Base-by-base conservation (phyloP, 257 asterid genomes). In the Primulina tabacum region DNA sequence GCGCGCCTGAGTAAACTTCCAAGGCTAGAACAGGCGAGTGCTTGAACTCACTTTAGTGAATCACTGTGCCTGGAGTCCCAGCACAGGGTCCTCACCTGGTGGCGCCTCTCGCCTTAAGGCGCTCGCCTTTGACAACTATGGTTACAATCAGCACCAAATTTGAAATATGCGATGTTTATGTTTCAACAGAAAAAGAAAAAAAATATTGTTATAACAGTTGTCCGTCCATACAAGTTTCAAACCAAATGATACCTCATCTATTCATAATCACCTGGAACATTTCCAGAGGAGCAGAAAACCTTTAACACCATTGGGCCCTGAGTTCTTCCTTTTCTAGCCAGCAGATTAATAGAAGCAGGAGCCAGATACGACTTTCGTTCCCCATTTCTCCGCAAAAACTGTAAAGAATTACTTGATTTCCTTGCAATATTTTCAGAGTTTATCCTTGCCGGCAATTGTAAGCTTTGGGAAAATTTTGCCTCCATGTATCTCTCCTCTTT, bases 211-310 rank as follows among this genome's bases (percentile, higher is more conserved):
- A 50, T 56, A 29, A 32, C 43, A 38, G 16, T 35, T 43, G 43
- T 71, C 60, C 58, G 43, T 71, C 60, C 58, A 66, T 59, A 21
- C 30, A 8, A 21, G 65, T 16, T 34, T 53, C 37, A 52, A 52
- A 55, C 5, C 24, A 30, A 65, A 33, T 3, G 58, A 16, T 5
- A 61, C 33, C 64, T 21, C 28, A 16, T n/a, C 20, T 34, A 38
- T 34, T 18, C 18, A 50, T 28, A 71, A 71, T 75, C 78, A 90
- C 98, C 97, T 88, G 78, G 87, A 77, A 73, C 68, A 7, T 79
- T 83, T 72, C 78, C 83, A 33, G 96, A 80, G 79, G 89, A 85
- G 79, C 87, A 78, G 2, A 84, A 85, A 75, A 84, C 88, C 78
- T 81, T 84, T 17, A 85, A 66, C 21, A 69, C 65, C n/a, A 76